These are phyloP conservation scores for Saururus chinensis DNA, from an alignment of 164 flowering plant species.

Conservation along the genomic window DNA sequence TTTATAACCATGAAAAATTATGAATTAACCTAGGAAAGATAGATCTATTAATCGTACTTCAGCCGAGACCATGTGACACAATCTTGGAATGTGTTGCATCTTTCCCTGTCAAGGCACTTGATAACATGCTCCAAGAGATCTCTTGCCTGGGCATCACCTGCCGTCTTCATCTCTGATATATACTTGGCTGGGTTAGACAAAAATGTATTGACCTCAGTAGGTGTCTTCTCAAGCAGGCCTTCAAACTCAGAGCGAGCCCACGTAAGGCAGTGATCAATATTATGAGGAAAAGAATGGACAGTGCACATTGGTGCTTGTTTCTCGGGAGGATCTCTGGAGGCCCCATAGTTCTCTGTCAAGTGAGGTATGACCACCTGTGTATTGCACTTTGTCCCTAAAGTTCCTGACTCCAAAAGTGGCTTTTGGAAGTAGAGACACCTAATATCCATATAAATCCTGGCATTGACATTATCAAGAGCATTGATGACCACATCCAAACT, in stretches of 20 bases:
- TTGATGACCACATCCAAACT: constrained; percentile 56
- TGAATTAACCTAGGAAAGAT: too few relatives aligned
- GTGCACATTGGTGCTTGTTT: constrained; percentile 97
- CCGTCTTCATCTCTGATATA: constrained; percentile 41
- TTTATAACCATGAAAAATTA: too few relatives aligned
- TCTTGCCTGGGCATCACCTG: constrained; percentile 89
- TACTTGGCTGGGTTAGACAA: constrained; percentile 59
- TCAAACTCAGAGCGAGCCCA: constrained; percentile 96
- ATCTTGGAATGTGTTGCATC: constrained; percentile 68
- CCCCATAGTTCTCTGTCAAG: constrained; percentile 80
- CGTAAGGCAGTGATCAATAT: constrained; percentile 85
- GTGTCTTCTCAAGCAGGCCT: constrained; percentile 89
- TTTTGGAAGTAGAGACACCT: constrained; percentile 84
- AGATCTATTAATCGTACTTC: constrained; percentile 28
- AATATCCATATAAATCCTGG: constrained; percentile 75
- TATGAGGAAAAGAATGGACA: constrained; percentile 86
- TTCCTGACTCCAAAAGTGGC: constrained; percentile 86
- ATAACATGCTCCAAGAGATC: constrained; percentile 71
- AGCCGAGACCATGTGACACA: constrained; percentile 82
- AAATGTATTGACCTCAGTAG: constrained; percentile 77
- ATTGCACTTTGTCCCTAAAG: constrained; percentile 86
- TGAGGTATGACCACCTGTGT: constrained; percentile 93
- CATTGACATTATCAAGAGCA: constrained; percentile 83
- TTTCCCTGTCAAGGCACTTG: constrained; percentile 67
- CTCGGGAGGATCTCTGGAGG: constrained; percentile 88